phyloP scores from a whole-genome alignment of 306 rosid genomes.

The Fagus sylvatica region DNA sequence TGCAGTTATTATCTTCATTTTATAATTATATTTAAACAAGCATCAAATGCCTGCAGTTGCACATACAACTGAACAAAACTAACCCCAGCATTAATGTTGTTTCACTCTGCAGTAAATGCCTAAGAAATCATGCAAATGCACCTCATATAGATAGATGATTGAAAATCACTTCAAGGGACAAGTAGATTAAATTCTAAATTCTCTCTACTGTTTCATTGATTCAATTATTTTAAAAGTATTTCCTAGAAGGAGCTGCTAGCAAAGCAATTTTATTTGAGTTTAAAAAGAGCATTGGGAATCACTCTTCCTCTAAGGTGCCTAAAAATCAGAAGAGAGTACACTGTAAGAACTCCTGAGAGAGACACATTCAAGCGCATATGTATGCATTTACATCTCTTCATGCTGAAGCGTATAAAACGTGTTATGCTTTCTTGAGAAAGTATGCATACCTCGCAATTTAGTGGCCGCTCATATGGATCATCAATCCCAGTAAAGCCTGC shows the following conservation, averaged over 20 bases:
- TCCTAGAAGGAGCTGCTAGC: not conserved
- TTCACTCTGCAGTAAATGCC: not conserved
- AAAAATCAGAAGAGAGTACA: not conserved
- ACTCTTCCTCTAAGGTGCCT: not conserved
- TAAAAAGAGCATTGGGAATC: not conserved
- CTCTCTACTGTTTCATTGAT: not conserved
- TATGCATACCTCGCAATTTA: slow-evolving; percentile 55
- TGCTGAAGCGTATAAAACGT: slow-evolving; percentile 3
- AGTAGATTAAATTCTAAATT: not conserved
- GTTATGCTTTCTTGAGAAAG: slow-evolving; percentile 11
- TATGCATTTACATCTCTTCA: not conserved
- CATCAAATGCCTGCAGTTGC: not conserved
- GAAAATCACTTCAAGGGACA: not conserved
- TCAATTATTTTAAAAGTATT: not conserved
- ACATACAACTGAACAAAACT: not conserved
- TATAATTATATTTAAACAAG: not conserved
- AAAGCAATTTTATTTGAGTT: not conserved
- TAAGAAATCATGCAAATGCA: slow-evolving; percentile 1
- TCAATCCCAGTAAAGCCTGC: slow-evolving; percentile 85
- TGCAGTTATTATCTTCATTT: not conserved
- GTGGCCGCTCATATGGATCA: slow-evolving; percentile 73
- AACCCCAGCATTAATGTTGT: not conserved
- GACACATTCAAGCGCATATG: slow-evolving; percentile 3
- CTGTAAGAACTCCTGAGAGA: not conserved
- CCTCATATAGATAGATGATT: not conserved